Percentiles rank a stretch among this genome's conserved stretches.
Conservation (phyloP, 345 rosid genomes). For the Rhizophora mangle region DNA sequence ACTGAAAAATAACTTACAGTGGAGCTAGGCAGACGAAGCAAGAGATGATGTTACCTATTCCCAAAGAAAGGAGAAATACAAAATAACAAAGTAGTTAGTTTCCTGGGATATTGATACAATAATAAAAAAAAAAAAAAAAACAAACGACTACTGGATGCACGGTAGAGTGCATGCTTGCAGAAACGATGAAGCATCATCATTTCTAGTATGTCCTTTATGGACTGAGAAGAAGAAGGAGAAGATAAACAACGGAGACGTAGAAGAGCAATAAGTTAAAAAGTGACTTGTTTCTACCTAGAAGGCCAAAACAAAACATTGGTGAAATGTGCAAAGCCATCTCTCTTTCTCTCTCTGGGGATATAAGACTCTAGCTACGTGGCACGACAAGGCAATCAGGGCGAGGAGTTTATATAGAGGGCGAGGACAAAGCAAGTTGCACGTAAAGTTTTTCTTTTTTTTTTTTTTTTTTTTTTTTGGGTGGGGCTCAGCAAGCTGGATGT, state of each 20-base stretch:
- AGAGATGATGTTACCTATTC: constrained; percentile 26
- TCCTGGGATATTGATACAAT: neutral
- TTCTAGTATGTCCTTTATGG: no score
- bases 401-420: constrained; percentile 36
- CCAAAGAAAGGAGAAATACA: neutral
- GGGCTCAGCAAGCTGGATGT: no score
- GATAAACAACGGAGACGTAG: neutral
- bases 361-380: neutral
- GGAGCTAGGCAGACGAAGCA: constrained; percentile 31
- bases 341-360: neutral
- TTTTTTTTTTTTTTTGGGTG: no score
- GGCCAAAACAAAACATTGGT: constrained; percentile 20
- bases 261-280: neutral
- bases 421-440: constrained; percentile 34
- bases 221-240: no score
- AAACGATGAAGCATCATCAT: no score
- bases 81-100: neutral
- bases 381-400: neutral
- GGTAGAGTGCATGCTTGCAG: no score
- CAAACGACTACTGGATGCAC: no score
- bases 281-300: constrained; percentile 21
- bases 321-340: constrained; percentile 20
- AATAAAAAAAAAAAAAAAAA: no score
- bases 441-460: neutral
- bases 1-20: constrained; percentile 7